Conservation (phyloP, 148 eudicot species). For the Euryodendron excelsum region DNA sequence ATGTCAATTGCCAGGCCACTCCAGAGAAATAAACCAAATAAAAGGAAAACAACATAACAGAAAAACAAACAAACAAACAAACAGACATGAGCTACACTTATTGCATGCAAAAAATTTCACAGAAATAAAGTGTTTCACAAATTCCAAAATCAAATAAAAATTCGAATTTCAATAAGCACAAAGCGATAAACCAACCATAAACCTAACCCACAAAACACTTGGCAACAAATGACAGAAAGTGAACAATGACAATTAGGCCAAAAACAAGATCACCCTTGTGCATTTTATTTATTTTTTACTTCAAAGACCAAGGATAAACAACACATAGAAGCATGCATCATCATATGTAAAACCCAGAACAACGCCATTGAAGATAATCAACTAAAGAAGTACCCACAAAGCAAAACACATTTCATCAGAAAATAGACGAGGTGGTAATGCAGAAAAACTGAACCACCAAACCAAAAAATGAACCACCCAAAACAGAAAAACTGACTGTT, state of each 20-base stretch:
- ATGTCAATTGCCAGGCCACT: not conserved
- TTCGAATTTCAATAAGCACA: not conserved
- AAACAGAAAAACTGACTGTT: constrained; percentile 5
- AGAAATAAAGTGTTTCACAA: not conserved
- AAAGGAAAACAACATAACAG: too few species aligned
- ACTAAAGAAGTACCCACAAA: not conserved
- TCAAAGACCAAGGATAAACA: not conserved
- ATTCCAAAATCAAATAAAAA: not conserved
- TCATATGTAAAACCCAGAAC: not conserved
- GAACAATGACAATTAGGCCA: not conserved
- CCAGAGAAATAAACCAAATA: not conserved
- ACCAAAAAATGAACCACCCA: not conserved
- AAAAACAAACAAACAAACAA: not conserved
- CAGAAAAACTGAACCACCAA: too few species aligned
- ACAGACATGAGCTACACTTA: not conserved
- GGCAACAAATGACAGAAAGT: not conserved
- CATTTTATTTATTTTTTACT: too few species aligned
- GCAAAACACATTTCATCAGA: not conserved
- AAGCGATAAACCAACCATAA: not conserved
- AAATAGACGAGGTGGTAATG: not conserved
- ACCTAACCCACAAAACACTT: not conserved
- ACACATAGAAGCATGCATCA: not conserved
- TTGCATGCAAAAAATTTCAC: not conserved
- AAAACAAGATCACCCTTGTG: not conserved
- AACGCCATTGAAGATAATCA: not conserved